Conservation (phyloP, 1,284 basidiomycete species). For the Ceratobasidium sp. region DNA sequence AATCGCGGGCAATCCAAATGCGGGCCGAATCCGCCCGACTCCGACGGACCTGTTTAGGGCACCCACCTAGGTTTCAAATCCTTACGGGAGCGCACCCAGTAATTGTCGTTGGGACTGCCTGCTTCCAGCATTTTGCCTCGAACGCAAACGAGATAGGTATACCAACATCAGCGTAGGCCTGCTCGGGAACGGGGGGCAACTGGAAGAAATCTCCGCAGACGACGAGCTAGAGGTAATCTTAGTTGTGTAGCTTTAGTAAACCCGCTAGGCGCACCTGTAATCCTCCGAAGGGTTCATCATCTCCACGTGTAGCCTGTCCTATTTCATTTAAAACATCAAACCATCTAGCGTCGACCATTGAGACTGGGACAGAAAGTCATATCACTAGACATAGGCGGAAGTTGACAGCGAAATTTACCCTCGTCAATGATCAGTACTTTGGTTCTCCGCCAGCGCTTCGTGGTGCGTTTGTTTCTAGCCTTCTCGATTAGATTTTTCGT, state of each 20-base stretch:
- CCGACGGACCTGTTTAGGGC: too few relatives aligned
- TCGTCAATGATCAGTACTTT: slow-evolving; percentile 94
- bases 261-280: slow-evolving; percentile 72
- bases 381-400: background rate
- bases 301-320: slow-evolving; percentile 71
- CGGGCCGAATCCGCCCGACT: too few relatives aligned
- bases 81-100: too few relatives aligned
- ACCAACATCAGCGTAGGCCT: slow-evolving; percentile 53
- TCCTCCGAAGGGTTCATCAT: slow-evolving; percentile 83
- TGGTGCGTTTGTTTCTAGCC: slow-evolving; percentile 81
- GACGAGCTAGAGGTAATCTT: slow-evolving; percentile 65
- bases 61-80: too few relatives aligned
- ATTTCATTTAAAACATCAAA: slow-evolving; percentile 87
- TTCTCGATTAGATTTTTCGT: slow-evolving; percentile 65
- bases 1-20: too few relatives aligned
- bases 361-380: slow-evolving; percentile 66
- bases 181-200: slow-evolving; percentile 80
- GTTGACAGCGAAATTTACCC: slow-evolving; percentile 63
- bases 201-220: slow-evolving; percentile 94
- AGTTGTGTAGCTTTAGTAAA: slow-evolving; percentile 41
- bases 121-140: slow-evolving; percentile 80
- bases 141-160: slow-evolving; percentile 73
- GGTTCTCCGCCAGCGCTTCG: slow-evolving; percentile 76
- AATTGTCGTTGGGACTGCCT: slow-evolving; percentile 66
- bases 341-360: slow-evolving; percentile 94